phyloP scores from a whole-genome alignment of 495 filamentous ascomycete species.

The Podospora appendiculata region DNA sequence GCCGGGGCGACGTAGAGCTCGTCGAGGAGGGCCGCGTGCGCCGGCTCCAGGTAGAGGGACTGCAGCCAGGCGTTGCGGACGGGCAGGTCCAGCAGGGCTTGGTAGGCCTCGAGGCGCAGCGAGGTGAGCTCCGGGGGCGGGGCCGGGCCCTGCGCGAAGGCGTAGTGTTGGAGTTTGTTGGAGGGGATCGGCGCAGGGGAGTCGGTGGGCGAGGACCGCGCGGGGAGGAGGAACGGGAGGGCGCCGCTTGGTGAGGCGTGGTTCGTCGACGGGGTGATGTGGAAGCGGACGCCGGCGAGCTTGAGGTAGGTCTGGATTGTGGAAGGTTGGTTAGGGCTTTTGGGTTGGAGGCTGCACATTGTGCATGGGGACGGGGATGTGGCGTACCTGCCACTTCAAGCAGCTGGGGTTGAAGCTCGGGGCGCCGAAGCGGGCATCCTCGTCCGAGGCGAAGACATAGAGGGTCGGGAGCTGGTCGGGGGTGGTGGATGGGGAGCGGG shows the following conservation, averaged over 20 bases:
- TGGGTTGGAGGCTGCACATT: too few species aligned
- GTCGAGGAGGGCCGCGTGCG: slow-evolving; percentile 55
- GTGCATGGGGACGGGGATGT: too few species aligned
- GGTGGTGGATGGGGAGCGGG: slow-evolving; percentile 43
- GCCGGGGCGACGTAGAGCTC: slow-evolving; percentile 60
- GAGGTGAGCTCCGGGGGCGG: neutral
- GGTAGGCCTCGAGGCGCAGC: slow-evolving; percentile 64
- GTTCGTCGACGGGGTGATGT: slow-evolving; percentile 70
- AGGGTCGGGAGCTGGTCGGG: slow-evolving; percentile 52
- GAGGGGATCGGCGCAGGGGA: slow-evolving; percentile 25
- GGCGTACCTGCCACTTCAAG: slow-evolving; percentile 85
- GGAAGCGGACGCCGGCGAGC: slow-evolving; percentile 63
- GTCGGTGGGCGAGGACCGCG: slow-evolving; percentile 10
- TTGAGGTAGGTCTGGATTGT: slow-evolving; percentile 67
- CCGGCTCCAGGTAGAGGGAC: slow-evolving; percentile 63
- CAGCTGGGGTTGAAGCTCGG: slow-evolving; percentile 91
- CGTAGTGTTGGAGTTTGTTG: slow-evolving; percentile 63
- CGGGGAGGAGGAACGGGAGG: slow-evolving; percentile 78
- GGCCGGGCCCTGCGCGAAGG: slow-evolving; percentile 25
- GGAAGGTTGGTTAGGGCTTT: too few species aligned
- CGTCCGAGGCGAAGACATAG: slow-evolving; percentile 67
- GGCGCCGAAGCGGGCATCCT: slow-evolving; percentile 51
- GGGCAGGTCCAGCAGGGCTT: slow-evolving; percentile 67
- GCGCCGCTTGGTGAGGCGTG: slow-evolving; percentile 85
- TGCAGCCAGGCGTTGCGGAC: slow-evolving; percentile 87